These are phyloP conservation scores for Carex myosuroides DNA, from an alignment of 176 grass and related monocot species.

Conservation along the genomic window DNA sequence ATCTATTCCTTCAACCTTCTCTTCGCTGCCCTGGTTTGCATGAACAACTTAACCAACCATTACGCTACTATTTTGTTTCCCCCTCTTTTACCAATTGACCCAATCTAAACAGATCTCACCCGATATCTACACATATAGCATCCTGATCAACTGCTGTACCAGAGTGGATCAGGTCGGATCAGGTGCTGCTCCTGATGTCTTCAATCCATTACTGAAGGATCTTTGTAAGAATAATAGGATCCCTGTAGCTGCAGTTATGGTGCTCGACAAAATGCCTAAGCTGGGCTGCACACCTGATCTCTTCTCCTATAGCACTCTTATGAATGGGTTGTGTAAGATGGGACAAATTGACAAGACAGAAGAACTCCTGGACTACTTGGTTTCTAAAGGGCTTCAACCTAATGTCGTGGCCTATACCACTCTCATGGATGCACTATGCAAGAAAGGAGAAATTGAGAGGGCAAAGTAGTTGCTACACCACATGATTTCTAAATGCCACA, in stretches of 20 bases:
- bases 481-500: no score
- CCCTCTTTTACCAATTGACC: not conserved
- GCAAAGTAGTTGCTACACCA: no score
- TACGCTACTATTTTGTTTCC: not conserved
- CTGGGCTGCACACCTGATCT: not conserved
- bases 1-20: not conserved
- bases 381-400: no score
- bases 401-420: no score
- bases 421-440: no score
- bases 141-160: not conserved
- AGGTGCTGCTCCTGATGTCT: not conserved
- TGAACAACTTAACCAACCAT: not conserved
- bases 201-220: not conserved
- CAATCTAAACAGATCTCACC: not conserved
- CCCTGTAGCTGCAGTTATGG: not conserved
- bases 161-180: not conserved
- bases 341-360: no score
- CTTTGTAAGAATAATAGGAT: not conserved
- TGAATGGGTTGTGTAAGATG: no score
- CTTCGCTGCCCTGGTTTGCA: not conserved
- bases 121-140: not conserved
- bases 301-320: not conserved
- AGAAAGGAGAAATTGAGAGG: no score
- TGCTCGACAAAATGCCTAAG: constrained; percentile 1
- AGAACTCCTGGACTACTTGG: no score